Conservation (phyloP, 23 red algal genomes). For the Cyanidiococcus yangmingshanensis region DNA sequence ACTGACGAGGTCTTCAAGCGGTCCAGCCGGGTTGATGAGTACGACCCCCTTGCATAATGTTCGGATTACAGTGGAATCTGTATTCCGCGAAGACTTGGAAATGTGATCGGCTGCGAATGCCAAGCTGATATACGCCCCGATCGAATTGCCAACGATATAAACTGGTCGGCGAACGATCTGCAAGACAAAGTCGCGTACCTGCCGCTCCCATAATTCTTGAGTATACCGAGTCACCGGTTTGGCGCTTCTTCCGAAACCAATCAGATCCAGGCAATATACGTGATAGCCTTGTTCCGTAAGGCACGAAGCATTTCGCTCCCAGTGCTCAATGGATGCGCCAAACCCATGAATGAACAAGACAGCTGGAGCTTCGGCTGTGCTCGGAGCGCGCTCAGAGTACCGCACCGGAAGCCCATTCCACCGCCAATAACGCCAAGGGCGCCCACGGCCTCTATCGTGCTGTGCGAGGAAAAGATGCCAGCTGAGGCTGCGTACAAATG, state of each 20-base stretch:
- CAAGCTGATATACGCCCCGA: constrained; percentile 59
- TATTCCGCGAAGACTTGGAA: constrained; percentile 34
- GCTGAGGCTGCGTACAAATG: neutral
- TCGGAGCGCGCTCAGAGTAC: neutral
- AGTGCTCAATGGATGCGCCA: constrained; percentile 79
- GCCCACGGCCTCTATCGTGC: neutral
- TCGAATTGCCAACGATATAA: constrained; percentile 75
- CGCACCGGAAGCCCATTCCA: constrained; percentile 7
- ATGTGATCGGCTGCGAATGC: constrained; percentile 46
- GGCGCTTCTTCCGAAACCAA: constrained; percentile 76
- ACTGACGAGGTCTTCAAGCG: neutral
- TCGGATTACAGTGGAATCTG: constrained; percentile 2
- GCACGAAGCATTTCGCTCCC: constrained; percentile 26
- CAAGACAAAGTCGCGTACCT: constrained; percentile 60
- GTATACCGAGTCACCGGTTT: constrained; percentile 74
- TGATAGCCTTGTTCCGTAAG: constrained; percentile 31
- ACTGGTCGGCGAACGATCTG: constrained; percentile 57
- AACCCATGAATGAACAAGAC: constrained; percentile 90
- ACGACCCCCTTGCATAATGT: neutral
- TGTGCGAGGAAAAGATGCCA: neutral
- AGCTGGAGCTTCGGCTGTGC: constrained; percentile 18
- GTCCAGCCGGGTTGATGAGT: constrained; percentile 22
- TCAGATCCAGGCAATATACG: constrained; percentile 62
- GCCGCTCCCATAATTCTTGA: constrained; percentile 52
- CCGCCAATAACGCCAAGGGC: constrained; percentile 6